A percentile compares a stretch with the other conserved stretches of the same genome.
phyloP scores from a whole-genome alignment of 768 basidiomycete genomes.

The Xerocomus potaroensis region DNA sequence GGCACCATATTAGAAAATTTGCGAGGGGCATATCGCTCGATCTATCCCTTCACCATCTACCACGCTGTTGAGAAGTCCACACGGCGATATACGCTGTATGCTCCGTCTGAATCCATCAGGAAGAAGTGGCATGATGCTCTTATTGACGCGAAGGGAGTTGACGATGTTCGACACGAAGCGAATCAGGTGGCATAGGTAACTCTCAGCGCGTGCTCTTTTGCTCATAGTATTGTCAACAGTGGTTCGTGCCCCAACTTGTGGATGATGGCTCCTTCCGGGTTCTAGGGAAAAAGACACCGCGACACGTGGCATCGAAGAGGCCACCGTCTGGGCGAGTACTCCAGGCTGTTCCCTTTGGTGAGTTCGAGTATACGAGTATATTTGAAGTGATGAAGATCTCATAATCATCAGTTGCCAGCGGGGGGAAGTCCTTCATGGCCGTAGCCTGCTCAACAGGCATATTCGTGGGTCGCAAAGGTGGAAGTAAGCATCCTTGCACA shows the following conservation, averaged over 20 bases:
- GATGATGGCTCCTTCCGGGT: conserved; percentile 62
- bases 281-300: conserved; percentile 32
- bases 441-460: conserved; percentile 67
- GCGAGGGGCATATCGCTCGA: conserved; percentile 45
- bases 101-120: conserved; percentile 51
- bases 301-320: conserved; percentile 26
- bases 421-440: conserved; percentile 54
- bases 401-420: conserved; percentile 37
- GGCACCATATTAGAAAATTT: conserved; percentile 53
- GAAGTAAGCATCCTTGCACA: conserved; percentile 39
- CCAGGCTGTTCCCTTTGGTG: conserved; percentile 63
- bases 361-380: no score
- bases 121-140: conserved; percentile 62
- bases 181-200: conserved; percentile 59
- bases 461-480: conserved; percentile 55
- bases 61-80: conserved; percentile 54
- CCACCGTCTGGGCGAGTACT: conserved; percentile 54
- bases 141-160: conserved; percentile 57
- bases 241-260: conserved; percentile 57
- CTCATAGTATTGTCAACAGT: conserved; percentile 38
- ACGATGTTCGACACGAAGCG: conserved; percentile 60
- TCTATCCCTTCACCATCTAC: conserved; percentile 77
- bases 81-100: conserved; percentile 72
- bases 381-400: not conserved
- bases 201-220: not conserved